Evolutionary conservation across 441 rosid genomes (phyloP).

Genomic region (Manihot esculenta): DNA sequence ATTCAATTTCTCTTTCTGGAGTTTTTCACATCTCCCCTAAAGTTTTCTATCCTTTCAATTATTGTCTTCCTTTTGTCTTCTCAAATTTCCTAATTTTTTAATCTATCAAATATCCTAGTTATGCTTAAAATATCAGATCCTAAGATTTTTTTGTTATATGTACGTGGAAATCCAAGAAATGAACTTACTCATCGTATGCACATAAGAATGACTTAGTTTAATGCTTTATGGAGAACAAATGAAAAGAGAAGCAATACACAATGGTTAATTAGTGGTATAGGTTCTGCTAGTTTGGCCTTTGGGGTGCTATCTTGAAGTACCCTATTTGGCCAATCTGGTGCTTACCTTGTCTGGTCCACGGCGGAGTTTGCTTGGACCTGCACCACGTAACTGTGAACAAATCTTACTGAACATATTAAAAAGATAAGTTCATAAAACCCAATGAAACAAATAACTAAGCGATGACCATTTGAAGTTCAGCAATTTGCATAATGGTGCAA

Average conservation of each 20-base stretch:
- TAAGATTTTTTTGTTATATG: neutral
- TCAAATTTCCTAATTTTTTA: no score
- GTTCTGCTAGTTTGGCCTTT: neutral
- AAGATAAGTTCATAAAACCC: neutral
- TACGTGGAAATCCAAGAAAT: neutral
- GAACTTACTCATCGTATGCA: neutral
- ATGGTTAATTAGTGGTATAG: neutral
- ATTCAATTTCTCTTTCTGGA: no score
- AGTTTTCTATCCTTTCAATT: no score
- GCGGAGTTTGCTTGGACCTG: neutral
- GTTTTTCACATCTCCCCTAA: no score
- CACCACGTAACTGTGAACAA: neutral
- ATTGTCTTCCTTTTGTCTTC: no score
- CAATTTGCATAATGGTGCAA: neutral
- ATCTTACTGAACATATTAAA: neutral
- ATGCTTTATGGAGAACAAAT: no score
- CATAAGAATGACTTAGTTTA: neutral
- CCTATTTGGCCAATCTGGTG: neutral
- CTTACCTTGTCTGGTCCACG: neutral
- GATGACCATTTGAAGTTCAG: neutral
- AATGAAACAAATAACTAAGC: neutral
- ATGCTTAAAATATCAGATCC: no score
- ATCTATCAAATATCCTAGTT: no score
- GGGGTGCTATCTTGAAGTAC: neutral
- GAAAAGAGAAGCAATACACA: neutral